These are phyloP conservation scores for Cystobasidium pallidum DNA, from an alignment of 1,284 basidiomycete genomes.

Conservation along the genomic window DNA sequence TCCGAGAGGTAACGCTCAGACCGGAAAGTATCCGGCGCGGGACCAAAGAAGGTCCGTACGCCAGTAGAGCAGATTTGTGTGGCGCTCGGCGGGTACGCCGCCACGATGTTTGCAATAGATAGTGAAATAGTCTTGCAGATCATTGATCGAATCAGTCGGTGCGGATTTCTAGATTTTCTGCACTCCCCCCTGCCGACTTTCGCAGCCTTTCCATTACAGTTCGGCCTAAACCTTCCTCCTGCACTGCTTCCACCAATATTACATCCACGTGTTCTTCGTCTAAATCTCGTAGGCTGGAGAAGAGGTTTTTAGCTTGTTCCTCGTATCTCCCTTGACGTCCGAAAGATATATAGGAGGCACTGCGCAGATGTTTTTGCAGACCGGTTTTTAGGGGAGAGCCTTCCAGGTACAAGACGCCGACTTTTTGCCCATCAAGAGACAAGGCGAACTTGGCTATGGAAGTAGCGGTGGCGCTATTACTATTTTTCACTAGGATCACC, in stretches of 20 bases:
- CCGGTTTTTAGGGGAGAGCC: slow-evolving; percentile 40
- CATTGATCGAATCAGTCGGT: background rate
- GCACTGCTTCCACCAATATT: slow-evolving; percentile 85
- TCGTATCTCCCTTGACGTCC: slow-evolving; percentile 68
- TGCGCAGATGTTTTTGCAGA: slow-evolving; percentile 50
- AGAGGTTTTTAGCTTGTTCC: slow-evolving; percentile 77
- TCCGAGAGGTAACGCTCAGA: too few relatives aligned
- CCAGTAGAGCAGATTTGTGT: too few relatives aligned
- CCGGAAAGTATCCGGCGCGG: too few relatives aligned
- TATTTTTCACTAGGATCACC: slow-evolving; percentile 65
- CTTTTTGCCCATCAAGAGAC: background rate
- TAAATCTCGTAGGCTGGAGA: slow-evolving; percentile 82
- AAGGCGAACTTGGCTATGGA: background rate
- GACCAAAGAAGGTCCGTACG: too few relatives aligned
- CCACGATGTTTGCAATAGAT: too few relatives aligned
- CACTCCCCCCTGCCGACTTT: slow-evolving; percentile 78
- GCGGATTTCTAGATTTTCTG: background rate
- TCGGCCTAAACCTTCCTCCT: slow-evolving; percentile 79
- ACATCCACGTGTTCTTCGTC: slow-evolving; percentile 68
- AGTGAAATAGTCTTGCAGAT: too few relatives aligned
- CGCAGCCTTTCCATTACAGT: slow-evolving; percentile 98
- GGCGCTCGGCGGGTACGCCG: too few relatives aligned
- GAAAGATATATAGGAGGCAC: slow-evolving; percentile 58
- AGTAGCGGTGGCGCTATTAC: background rate
- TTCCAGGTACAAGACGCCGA: slow-evolving; percentile 38